Percentiles rank a stretch among this genome's conserved stretches.
Conservation (phyloP, 345 rosid species). For the Gossypium turneri region DNA sequence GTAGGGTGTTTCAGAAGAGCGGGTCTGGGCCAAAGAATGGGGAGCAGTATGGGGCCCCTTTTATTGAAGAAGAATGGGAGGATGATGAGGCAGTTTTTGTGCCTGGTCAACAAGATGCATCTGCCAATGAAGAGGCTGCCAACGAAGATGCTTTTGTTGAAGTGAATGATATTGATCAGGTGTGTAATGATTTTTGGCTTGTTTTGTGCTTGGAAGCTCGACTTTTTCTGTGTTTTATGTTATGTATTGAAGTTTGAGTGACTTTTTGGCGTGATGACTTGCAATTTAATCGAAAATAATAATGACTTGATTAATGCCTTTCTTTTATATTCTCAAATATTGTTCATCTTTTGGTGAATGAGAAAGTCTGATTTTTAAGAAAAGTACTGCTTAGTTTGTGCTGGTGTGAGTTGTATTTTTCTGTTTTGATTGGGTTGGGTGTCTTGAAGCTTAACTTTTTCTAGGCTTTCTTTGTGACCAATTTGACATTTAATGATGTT, state of each 20-base stretch:
- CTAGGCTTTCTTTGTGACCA: no score
- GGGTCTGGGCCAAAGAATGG: constrained; percentile 97
- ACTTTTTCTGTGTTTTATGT: not conserved
- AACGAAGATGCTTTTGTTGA: constrained; percentile 48
- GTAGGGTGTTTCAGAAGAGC: constrained; percentile 92
- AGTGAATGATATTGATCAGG: constrained; percentile 60
- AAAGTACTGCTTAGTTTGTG: not conserved
- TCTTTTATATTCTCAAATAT: no score
- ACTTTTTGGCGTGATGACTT: not conserved
- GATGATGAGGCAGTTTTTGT: constrained; percentile 46
- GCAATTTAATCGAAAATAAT: not conserved
- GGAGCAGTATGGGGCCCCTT: constrained; percentile 95
- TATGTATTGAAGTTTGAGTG: not conserved
- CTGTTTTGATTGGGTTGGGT: not conserved
- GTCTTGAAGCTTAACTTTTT: not conserved
- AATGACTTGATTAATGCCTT: not conserved
- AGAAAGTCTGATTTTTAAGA: not conserved
- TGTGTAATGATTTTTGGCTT: constrained; percentile 20
- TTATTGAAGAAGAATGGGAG: constrained; percentile 95
- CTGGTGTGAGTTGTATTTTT: not conserved
- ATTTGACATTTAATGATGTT: no score
- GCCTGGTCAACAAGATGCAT: constrained; percentile 42
- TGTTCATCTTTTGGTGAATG: not conserved
- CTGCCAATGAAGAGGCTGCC: constrained; percentile 33
- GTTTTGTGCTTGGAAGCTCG: not conserved